phyloP scores from a whole-genome alignment of 257 asterid species.

The Forsythia viridissima region DNA sequence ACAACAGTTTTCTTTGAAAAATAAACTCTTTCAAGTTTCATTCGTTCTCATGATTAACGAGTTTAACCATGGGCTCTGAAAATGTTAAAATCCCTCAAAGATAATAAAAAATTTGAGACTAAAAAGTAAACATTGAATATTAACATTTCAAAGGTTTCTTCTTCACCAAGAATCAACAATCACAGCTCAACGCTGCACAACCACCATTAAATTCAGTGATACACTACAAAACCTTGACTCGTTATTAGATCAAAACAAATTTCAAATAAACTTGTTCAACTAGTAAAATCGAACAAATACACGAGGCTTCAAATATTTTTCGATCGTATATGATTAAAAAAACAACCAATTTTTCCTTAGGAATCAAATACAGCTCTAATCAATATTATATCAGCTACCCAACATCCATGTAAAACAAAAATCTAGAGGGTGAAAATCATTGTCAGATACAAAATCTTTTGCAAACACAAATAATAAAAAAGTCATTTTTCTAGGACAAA shows the following conservation, averaged over 20 bases:
- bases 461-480: neutral
- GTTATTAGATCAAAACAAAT: neutral
- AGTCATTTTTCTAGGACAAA: neutral
- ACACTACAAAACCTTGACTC: neutral
- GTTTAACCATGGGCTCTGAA: neutral
- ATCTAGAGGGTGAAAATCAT: constrained; percentile 6
- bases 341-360: neutral
- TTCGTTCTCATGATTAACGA: neutral
- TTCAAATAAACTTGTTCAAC: neutral
- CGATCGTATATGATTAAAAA: neutral
- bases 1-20: neutral
- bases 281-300: neutral
- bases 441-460: constrained; percentile 15
- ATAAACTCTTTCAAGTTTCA: neutral
- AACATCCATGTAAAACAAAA: neutral
- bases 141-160: neutral
- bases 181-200: neutral
- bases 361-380: constrained; percentile 1
- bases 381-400: neutral
- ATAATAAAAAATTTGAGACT: neutral
- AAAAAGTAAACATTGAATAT: neutral
- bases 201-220: neutral
- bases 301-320: neutral
- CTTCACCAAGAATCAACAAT: neutral
- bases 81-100: neutral